Base-by-base conservation (phyloP, 2,329 filamentous ascomycete species). In the Trichoderma guizhouense region DNA sequence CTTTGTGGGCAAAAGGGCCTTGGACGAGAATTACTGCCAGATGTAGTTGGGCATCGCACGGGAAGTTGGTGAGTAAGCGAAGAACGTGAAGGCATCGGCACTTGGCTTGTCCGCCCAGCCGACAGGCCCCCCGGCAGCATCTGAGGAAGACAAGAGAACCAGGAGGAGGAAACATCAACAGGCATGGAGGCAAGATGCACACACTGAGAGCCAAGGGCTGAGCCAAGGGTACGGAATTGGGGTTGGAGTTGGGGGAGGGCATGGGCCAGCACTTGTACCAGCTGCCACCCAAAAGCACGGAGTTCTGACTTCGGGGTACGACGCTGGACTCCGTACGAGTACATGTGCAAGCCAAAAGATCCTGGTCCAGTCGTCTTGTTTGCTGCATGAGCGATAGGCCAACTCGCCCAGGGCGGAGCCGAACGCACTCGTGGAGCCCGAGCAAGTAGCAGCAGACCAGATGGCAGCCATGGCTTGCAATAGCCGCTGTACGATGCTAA, bases 351-450 rank as follows among this genome's bases (percentile, higher is more conserved):
- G 58, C 66, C 65, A 43, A 43, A 68, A 36, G 28, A 69, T 28
- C 66, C 66, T 28, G 21, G 66, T 36, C 34, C 34, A 15, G 34
- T 61, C 66, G 51, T n/a, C 21, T 26, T 61, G 55, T 51, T 51
- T 53, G 66, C 21, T 51, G 39, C 65, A 61, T 61, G 57, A 53
- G 66, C 57, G 66, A 69, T 61, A 69, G 57, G 66, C 55, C 66
- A 62, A 39, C 51, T 43, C 32, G 24, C 28, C 30, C 32, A 21
- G 53, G 66, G 66, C 66, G 66, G 55, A 62, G 55, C 57, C 57
- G 57, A 69, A 43, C 18, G 39, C 66, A 43, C n/a, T 47, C 6
- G 47, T 60, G 34, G 65, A 47, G 26, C 26, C 65, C 65, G 65
- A 68, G 36, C 32, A n/a, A n/a, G 60, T 24, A 61, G 36, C 15